These are phyloP conservation scores for Scedosporium dehoogii DNA, from an alignment of 2,329 filamentous ascomycete species.

Conservation along the genomic window DNA sequence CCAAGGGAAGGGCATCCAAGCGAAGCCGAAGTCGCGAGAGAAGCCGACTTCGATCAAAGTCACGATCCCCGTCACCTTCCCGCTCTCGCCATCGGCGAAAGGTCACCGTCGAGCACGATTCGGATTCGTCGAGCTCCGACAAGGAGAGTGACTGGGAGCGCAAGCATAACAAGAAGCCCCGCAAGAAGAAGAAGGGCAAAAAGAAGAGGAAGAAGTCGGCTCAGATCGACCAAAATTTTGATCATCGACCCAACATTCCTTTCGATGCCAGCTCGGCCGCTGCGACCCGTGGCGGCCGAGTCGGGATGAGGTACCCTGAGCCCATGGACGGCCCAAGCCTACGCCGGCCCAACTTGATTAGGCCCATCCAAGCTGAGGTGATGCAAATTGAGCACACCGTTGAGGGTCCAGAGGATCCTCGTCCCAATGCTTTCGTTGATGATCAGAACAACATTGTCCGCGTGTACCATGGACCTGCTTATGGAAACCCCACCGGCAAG, in stretches of 20 bases:
- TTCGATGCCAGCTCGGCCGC: not conserved
- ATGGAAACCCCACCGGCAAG: constrained; percentile 37
- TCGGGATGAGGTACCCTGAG: constrained; percentile 16
- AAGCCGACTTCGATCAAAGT: not conserved
- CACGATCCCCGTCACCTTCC: not conserved
- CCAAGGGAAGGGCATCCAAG: not conserved
- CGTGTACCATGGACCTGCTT: constrained; percentile 47
- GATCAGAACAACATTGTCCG: constrained; percentile 39
- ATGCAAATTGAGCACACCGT: constrained; percentile 46
- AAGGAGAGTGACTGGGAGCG: constrained; percentile 12
- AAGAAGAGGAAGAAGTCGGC: constrained; percentile 9
- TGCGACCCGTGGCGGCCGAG: constrained; percentile 12
- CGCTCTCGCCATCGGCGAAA: constrained; percentile 5
- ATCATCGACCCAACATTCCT: not conserved
- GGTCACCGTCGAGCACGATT: constrained; percentile 12
- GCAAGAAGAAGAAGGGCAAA: constrained; percentile 6
- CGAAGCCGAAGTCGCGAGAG: not conserved
- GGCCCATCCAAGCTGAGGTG: constrained; percentile 37
- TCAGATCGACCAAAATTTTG: not conserved
- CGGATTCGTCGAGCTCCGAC: constrained; percentile 15
- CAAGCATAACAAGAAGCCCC: constrained; percentile 10
- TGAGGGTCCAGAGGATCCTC: constrained; percentile 40
- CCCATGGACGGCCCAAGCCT: constrained; percentile 18
- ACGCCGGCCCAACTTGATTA: constrained; percentile 33
- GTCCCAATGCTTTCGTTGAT: constrained; percentile 51